These are phyloP conservation scores for Globisporangium paroecandrum DNA, from an alignment of 352 stramenopile genomes.

Conservation along the genomic window DNA sequence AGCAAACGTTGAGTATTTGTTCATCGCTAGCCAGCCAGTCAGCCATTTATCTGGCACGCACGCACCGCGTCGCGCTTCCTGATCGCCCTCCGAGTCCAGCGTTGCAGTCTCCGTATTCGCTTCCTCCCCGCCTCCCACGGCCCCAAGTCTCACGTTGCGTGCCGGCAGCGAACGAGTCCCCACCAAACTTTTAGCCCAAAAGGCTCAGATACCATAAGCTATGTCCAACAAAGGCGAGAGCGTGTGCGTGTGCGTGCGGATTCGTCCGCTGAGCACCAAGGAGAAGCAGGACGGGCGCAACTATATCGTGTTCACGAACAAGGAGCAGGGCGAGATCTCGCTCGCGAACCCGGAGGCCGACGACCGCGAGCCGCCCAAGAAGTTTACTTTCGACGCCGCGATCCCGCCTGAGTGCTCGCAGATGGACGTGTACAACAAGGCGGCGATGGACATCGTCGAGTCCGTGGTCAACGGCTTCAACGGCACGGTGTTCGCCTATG, in stretches of 20 bases:
- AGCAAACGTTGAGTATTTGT: too few species aligned
- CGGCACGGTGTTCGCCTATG: slow-evolving; percentile 15
- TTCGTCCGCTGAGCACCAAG: slow-evolving; percentile 93
- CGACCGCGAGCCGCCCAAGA: slow-evolving; percentile 85
- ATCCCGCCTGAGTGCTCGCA: slow-evolving; percentile 93
- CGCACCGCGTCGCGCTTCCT: too few species aligned
- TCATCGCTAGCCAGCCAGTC: too few species aligned
- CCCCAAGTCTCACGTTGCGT: background rate
- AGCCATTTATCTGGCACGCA: too few species aligned
- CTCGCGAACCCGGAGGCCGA: slow-evolving; percentile 80
- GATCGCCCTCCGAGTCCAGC: background rate
- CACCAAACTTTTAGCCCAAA: background rate
- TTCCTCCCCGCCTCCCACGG: background rate
- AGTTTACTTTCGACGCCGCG: slow-evolving; percentile 97
- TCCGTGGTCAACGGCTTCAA: slow-evolving; percentile 18
- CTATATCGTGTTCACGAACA: slow-evolving; percentile 79
- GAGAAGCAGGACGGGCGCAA: slow-evolving; percentile 92
- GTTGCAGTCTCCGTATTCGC: background rate
- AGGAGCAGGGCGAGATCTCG: slow-evolving; percentile 87
- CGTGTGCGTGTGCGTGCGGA: slow-evolving; percentile 96
- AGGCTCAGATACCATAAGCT: background rate
- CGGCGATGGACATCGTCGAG: slow-evolving; percentile 89
- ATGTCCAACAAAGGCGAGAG: slow-evolving; percentile 83
- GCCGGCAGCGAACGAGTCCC: background rate
- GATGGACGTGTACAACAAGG: slow-evolving; percentile 92